Evolutionary conservation across 768 basidiomycete genomes (phyloP), one percentile per base, ranked within the genome.

Genomic region (Leucosporidium creatinivorum): DNA sequence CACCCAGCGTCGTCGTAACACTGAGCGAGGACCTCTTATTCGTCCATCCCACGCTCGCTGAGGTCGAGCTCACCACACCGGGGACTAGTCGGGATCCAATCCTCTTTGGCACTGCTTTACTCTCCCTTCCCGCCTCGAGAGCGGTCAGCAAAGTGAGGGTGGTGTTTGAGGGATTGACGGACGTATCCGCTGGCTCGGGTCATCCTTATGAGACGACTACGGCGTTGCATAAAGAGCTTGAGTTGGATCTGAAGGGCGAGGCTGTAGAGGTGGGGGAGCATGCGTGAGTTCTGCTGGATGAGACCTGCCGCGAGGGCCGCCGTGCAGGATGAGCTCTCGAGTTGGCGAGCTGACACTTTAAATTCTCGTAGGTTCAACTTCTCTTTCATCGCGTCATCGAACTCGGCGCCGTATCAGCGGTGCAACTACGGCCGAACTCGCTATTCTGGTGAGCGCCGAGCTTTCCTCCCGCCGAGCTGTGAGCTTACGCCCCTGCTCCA

Each of bases 81-180:
- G 39, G 39, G 2, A 3, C 15, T 13, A 44, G 39, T 15, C 8
- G 39, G 9, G 69, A 70, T 47, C 69, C 69, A 0, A 56, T 65
- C 15, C 44, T 70, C 15, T 48, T 51, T 3, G 69, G 69, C 0
- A 67, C 66, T 0, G 61, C 51, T 18, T 26, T 70, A n/a, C 31
- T 70, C 21, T 54, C 55, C 9, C 63, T 70, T 18, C 66, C 69
- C 1, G 33, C 63, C 18, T 26, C n/a, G 4, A 60, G 66, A 7
- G 60, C 66, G 0, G 60, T 70, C 33, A 48, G n/a, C 10, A 18
- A 26, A 2, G 26, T 70, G 66, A 62, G 58, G 55, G 69, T 70
- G 59, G n/a, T 65, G n/a, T n/a, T 70, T 15, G 69, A 70, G 12
- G 69, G 66, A 0, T 21, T 65, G 4, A 65, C 55, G 28, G 69